Percentiles rank a stretch among this genome's conserved stretches.
Conservation (phyloP, 2,329 filamentous ascomycete genomes). For the Aureobasidium musti region DNA sequence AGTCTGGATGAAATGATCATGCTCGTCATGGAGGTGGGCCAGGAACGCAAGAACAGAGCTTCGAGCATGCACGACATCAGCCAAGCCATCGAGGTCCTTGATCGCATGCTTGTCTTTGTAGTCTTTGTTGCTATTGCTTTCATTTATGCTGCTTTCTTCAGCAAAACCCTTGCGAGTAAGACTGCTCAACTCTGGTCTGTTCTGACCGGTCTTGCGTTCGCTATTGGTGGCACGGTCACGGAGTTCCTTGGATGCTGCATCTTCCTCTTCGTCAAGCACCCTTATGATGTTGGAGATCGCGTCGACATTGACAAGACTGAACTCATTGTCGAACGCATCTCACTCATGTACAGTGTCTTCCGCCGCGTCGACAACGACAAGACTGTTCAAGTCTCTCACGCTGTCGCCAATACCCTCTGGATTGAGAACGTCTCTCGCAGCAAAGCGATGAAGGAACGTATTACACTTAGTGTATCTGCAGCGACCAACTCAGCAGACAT, state of each 20-base stretch:
- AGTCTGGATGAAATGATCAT: slow-evolving; percentile 42
- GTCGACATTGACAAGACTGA: slow-evolving; percentile 37
- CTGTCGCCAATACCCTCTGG: slow-evolving; percentile 42
- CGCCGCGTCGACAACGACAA: slow-evolving; percentile 38
- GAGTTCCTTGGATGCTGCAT: slow-evolving; percentile 93
- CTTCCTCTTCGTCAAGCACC: slow-evolving; percentile 94
- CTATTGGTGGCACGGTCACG: slow-evolving; percentile 83
- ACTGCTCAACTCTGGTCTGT: slow-evolving; percentile 36
- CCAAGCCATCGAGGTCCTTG: slow-evolving; percentile 42
- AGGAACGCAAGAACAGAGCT: slow-evolving; percentile 39
- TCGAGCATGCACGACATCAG: slow-evolving; percentile 41
- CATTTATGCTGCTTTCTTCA: slow-evolving; percentile 42
- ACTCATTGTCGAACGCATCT: slow-evolving; percentile 40
- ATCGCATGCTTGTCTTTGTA: slow-evolving; percentile 39
- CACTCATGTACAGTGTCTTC: slow-evolving; percentile 42
- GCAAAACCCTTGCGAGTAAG: slow-evolving; percentile 35
- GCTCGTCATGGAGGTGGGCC: slow-evolving; percentile 37
- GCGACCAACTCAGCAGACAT: slow-evolving; percentile 41
- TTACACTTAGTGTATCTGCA: slow-evolving; percentile 37
- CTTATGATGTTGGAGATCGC: slow-evolving; percentile 56
- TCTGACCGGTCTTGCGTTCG: slow-evolving; percentile 58
- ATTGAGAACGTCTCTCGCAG: slow-evolving; percentile 44
- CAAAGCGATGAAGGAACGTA: slow-evolving; percentile 42
- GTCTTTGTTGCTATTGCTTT: slow-evolving; percentile 38
- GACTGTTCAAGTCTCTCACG: slow-evolving; percentile 42